phyloP scores from a whole-genome alignment of 768 basidiomycete genomes.

The Tulasnella sp. region DNA sequence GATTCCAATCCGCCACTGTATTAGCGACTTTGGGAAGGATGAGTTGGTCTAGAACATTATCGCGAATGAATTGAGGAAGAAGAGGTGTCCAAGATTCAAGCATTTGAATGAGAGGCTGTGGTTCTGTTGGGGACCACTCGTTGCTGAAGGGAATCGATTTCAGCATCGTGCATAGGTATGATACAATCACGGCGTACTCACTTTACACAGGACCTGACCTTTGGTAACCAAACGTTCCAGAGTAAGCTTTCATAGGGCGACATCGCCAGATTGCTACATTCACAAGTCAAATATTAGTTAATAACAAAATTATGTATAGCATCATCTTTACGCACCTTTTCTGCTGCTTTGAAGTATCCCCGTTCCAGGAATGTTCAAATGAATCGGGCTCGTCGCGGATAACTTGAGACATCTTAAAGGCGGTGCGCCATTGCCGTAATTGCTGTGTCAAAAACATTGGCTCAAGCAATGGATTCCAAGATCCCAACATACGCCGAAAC shows the following conservation, averaged over 20 bases:
- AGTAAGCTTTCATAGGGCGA: conserved; percentile 88
- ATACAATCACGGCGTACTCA: conserved; percentile 21
- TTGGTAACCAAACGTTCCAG: conserved; percentile 93
- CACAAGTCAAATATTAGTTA: not conserved
- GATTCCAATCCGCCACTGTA: conserved; percentile 73
- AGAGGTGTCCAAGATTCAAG: conserved; percentile 83
- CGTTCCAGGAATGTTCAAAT: too few species aligned
- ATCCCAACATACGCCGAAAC: conserved; percentile 56
- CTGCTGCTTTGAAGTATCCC: too few species aligned
- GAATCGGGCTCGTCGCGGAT: conserved; percentile 33
- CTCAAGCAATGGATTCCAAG: conserved; percentile 77
- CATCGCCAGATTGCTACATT: conserved; percentile 38
- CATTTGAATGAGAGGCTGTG: conserved; percentile 63
- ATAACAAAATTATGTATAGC: too few species aligned
- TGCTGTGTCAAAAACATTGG: conserved; percentile 41
- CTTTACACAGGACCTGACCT: conserved; percentile 85
- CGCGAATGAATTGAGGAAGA: conserved; percentile 79
- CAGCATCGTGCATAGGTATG: not conserved
- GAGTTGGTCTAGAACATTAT: conserved; percentile 93
- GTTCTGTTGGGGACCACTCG: conserved; percentile 69
- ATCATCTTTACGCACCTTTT: too few species aligned
- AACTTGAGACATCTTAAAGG: conserved; percentile 41
- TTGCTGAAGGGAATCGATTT: conserved; percentile 35
- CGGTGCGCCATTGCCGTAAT: conserved; percentile 55
- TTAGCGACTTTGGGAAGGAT: conserved; percentile 84